A percentile compares a stretch with the other conserved stretches of the same genome.
Evolutionary conservation across 352 stramenopile genomes (phyloP).

Genomic region (Hyphochytrium catenoides): DNA sequence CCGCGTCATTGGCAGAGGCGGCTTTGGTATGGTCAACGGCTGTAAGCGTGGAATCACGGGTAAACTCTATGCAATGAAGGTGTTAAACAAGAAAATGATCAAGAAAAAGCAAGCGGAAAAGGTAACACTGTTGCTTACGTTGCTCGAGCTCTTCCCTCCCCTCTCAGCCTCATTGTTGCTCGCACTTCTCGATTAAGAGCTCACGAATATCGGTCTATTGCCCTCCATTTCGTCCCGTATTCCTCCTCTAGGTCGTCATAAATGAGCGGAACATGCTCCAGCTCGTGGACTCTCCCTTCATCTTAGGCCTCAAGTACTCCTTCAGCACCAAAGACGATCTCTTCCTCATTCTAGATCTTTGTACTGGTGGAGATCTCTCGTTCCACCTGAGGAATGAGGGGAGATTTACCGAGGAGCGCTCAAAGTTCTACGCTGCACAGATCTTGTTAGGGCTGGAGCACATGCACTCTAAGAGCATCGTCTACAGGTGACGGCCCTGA

Average conservation of each 20-base stretch:
- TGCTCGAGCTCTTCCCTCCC: no score
- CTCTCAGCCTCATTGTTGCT: no score
- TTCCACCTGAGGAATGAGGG: conserved; percentile 30
- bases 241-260: no score
- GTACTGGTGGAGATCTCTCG: conserved; percentile 55
- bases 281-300: conserved; percentile 48
- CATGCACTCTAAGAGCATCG: conserved; percentile 35
- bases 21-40: conserved; percentile 88
- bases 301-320: conserved; percentile 73
- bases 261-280: conserved; percentile 52
- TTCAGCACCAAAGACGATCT: conserved; percentile 61
- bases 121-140: no score
- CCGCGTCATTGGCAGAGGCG: conserved; percentile 76
- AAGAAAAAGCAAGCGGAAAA: conserved; percentile 76
- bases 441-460: conserved; percentile 59
- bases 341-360: conserved; percentile 72
- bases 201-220: no score
- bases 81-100: conserved; percentile 73
- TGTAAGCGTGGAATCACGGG: conserved; percentile 80
- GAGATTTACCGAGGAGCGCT: conserved; percentile 36
- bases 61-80: conserved; percentile 77
- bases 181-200: no score
- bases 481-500: no score
- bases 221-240: no score
- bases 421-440: conserved; percentile 52